A percentile compares a stretch with the other conserved stretches of the same genome.
These are phyloP conservation scores for Heteromeles arbutifolia DNA, from an alignment of 306 rosid species.

Conservation along the genomic window DNA sequence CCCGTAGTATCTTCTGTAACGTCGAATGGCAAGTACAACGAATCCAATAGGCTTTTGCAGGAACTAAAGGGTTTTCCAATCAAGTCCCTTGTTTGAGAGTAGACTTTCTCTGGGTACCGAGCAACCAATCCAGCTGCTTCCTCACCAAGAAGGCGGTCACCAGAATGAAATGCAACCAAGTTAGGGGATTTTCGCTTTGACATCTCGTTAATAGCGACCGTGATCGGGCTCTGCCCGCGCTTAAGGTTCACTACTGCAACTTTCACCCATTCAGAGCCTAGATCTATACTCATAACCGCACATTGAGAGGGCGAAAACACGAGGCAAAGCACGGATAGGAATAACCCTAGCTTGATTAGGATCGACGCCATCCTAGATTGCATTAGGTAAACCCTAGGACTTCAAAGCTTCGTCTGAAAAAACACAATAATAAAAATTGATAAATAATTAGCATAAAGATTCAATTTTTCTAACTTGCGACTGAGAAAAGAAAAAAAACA, in stretches of 20 bases:
- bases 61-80: slow-evolving; percentile 60
- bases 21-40: slow-evolving; percentile 67
- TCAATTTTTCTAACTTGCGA: background rate
- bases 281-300: slow-evolving; percentile 93
- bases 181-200: slow-evolving; percentile 90
- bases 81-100: slow-evolving; percentile 71
- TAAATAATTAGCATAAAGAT: background rate
- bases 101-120: slow-evolving; percentile 80
- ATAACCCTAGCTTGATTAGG: slow-evolving; percentile 37
- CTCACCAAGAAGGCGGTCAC: slow-evolving; percentile 73
- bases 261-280: slow-evolving; percentile 83
- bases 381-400: slow-evolving; percentile 1
- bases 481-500: background rate
- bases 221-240: slow-evolving; percentile 89
- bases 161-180: slow-evolving; percentile 71
- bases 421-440: slow-evolving; percentile 4
- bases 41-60: slow-evolving; percentile 43
- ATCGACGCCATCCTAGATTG: slow-evolving; percentile 53
- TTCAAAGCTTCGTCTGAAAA: slow-evolving; percentile 32
- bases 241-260: slow-evolving; percentile 93
- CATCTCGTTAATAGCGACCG: slow-evolving; percentile 91
- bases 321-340: slow-evolving; percentile 29
- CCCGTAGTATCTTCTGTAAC: slow-evolving; percentile 62
- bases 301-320: slow-evolving; percentile 60
- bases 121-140: slow-evolving; percentile 92